phyloP scores from a whole-genome alignment of 164 flowering plant genomes.

The Vitis vinifera region ASM3070453v1 NC_081805.1:25222501-25223000 shows the following conservation, averaged over 20 bases:
- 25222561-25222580: not conserved
- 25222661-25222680: slow-evolving; percentile 24
- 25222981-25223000: slow-evolving; percentile 17
- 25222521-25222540: rapidly evolving
- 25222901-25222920: slow-evolving; percentile 29
- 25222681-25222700: slow-evolving; percentile 13
- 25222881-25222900: slow-evolving; percentile 28
- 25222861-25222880: not conserved
- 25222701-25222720: slow-evolving; percentile 5
- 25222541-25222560: too few relatives aligned
- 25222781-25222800: slow-evolving; percentile 11
- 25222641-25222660: slow-evolving; percentile 9
- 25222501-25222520: too few relatives aligned
- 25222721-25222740: not conserved
- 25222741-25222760: slow-evolving; percentile 26
- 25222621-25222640: slow-evolving; percentile 23
- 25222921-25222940: too few relatives aligned
- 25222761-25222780: slow-evolving; percentile 23
- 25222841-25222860: slow-evolving; percentile 21
- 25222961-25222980: slow-evolving; percentile 24
- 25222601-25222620: slow-evolving; percentile 25
- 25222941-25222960: slow-evolving; percentile 15
- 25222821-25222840: slow-evolving; percentile 25
- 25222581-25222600: slow-evolving; percentile 14
- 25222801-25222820: slow-evolving; percentile 18